Conservation (phyloP, 2,329 filamentous ascomycete species). For the Akanthomyces dipterigenus region DNA sequence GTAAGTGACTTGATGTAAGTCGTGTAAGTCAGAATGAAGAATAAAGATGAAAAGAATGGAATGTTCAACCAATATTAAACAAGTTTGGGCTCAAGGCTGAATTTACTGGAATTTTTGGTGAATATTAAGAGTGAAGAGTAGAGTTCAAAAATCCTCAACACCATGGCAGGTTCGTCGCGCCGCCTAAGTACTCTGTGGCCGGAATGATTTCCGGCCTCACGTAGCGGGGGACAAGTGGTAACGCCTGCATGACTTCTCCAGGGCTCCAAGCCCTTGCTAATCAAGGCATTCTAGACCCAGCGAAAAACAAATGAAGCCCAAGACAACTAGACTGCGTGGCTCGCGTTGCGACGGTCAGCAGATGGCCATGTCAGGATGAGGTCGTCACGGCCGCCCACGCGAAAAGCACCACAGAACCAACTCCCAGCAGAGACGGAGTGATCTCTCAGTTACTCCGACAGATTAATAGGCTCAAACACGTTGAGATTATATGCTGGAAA, state of each 20-base stretch:
- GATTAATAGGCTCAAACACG: neutral
- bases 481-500: neutral
- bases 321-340: neutral
- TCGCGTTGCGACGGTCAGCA: neutral
- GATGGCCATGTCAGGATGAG: neutral
- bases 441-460: neutral
- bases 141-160: slow-evolving; percentile 11
- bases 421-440: neutral
- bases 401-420: neutral
- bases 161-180: slow-evolving; percentile 21
- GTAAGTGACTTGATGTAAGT: slow-evolving; percentile 9
- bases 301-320: slow-evolving; percentile 4
- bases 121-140: slow-evolving; percentile 13
- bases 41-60: neutral
- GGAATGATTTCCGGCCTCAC: slow-evolving; percentile 41
- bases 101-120: neutral
- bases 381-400: slow-evolving; percentile 2
- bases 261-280: slow-evolving; percentile 8
- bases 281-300: slow-evolving; percentile 6
- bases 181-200: slow-evolving; percentile 43
- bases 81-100: neutral
- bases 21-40: slow-evolving; percentile 9
- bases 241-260: slow-evolving; percentile 1
- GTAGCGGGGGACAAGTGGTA: slow-evolving; percentile 20
- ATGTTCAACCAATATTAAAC: neutral